A percentile compares a stretch with the other conserved stretches of the same genome.
phyloP scores from a whole-genome alignment of 345 rosid genomes.

The Rubroshorea leprosula region DNA sequence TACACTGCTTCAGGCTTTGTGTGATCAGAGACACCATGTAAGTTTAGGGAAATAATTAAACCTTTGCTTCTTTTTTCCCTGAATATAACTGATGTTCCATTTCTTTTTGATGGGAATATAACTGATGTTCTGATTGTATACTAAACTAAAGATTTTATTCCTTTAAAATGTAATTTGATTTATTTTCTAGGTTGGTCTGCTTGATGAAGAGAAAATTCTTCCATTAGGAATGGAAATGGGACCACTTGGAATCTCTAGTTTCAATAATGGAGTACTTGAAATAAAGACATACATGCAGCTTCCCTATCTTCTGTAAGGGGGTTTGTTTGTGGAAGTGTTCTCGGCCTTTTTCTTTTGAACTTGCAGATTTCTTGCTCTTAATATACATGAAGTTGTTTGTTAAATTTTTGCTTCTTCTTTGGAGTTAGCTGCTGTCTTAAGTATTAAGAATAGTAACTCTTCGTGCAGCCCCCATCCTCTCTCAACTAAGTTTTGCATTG shows the following conservation, averaged over 20 bases:
- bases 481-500: too few species aligned
- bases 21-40: slow-evolving; percentile 70
- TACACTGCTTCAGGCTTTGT: slow-evolving; percentile 18
- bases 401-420: background rate
- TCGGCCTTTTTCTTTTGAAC: background rate
- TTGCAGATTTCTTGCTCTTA: background rate
- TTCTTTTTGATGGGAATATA: too few species aligned
- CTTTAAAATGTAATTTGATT: slow-evolving; percentile 6
- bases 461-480: too few species aligned
- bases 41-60: slow-evolving; percentile 29
- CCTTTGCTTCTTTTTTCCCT: background rate
- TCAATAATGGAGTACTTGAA: slow-evolving; percentile 65
- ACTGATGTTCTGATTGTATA: background rate
- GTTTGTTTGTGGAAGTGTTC: background rate
- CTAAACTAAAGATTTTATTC: background rate
- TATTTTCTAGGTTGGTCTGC: slow-evolving; percentile 72
- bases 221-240: slow-evolving; percentile 63
- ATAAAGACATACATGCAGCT: slow-evolving; percentile 78
- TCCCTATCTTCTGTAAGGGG: slow-evolving; percentile 84
- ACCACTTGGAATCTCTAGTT: slow-evolving; percentile 61
- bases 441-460: too few species aligned
- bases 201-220: slow-evolving; percentile 90
- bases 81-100: background rate
- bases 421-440: background rate
- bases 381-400: background rate